These are phyloP conservation scores for Centrapalus pauciflorus DNA, from an alignment of 129 eudicot genomes.

Conservation along the genomic window DNA sequence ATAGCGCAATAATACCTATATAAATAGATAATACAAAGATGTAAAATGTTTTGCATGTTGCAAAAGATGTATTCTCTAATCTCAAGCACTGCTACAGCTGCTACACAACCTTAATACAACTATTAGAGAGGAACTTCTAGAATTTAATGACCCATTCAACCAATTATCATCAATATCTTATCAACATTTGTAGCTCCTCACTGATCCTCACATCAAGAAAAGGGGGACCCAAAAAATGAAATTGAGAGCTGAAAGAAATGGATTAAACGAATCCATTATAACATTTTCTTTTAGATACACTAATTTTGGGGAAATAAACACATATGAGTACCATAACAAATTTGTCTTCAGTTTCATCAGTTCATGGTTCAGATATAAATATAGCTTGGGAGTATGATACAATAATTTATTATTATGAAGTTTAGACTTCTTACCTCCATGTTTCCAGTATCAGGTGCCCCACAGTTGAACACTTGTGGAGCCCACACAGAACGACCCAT, in stretches of 20 bases:
- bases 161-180: background rate
- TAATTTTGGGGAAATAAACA: background rate
- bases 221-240: background rate
- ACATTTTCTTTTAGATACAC: background rate
- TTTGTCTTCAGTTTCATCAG: background rate
- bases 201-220: background rate
- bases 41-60: background rate
- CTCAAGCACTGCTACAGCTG: no score
- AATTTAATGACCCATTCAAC: background rate
- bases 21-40: background rate
- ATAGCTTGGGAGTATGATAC: background rate
- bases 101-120: no score
- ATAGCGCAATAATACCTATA: constrained; percentile 83
- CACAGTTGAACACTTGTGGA: constrained; percentile 96
- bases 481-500: constrained; percentile 98
- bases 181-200: background rate
- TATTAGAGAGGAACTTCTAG: no score
- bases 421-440: constrained; percentile 70
- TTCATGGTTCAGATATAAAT: background rate
- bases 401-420: background rate
- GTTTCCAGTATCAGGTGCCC: constrained; percentile 98
- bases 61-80: no score
- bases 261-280: background rate
- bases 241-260: background rate
- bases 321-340: background rate